Conservation (phyloP, 2,329 filamentous ascomycete genomes). For the Penicillium olsonii region DNA sequence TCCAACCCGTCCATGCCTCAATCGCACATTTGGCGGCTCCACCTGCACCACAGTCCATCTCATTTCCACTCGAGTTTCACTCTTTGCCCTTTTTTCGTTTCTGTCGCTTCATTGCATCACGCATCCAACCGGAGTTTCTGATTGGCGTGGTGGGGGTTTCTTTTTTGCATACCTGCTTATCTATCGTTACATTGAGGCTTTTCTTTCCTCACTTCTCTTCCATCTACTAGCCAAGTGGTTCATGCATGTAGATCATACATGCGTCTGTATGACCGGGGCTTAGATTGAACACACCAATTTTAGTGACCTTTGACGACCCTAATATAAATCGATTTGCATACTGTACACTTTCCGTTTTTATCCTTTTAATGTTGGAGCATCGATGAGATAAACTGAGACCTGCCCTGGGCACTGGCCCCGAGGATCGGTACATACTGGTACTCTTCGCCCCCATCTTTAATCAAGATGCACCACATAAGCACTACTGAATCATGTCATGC, state of each 20-base stretch:
- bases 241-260: constrained; percentile 2
- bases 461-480: too few species aligned
- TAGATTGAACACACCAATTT: constrained; percentile 6
- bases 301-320: background rate
- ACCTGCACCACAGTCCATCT: constrained; percentile 3
- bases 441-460: too few species aligned
- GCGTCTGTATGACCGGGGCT: constrained; percentile 4
- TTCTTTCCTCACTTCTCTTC: background rate
- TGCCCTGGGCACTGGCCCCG: too few species aligned
- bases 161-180: constrained; percentile 7
- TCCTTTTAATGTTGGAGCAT: too few species aligned
- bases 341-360: too few species aligned
- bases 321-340: too few species aligned
- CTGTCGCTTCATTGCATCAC: constrained; percentile 20
- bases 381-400: too few species aligned
- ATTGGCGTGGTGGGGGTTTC: constrained; percentile 22
- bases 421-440: too few species aligned
- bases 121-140: constrained; percentile 31
- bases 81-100: constrained; percentile 2
- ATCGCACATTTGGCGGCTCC: constrained; percentile 3
- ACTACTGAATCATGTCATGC: too few species aligned
- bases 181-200: constrained; percentile 9
- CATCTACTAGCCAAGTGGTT: background rate
- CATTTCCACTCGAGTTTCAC: constrained; percentile 1
- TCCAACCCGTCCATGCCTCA: constrained; percentile 6